phyloP scores from a whole-genome alignment of 129 eudicot genomes.

The Cynara cardunculus region DNA sequence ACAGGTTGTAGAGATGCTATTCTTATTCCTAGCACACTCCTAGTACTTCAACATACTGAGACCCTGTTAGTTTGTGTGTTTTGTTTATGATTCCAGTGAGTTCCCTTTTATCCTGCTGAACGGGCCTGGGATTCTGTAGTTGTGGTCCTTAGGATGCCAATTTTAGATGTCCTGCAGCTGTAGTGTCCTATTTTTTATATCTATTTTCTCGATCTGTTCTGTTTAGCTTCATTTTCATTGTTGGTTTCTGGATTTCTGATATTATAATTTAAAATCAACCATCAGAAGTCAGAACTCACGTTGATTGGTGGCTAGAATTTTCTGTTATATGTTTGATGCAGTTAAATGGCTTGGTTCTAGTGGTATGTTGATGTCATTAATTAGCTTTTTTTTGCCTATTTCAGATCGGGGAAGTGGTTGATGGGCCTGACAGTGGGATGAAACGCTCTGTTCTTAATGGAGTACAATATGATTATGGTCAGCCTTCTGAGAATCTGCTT shows the following conservation, averaged over 20 bases:
- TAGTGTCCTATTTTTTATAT: no score
- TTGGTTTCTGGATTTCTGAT: neutral
- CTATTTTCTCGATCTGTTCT: neutral
- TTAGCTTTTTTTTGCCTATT: constrained; percentile 1
- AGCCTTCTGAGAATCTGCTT: constrained; percentile 28
- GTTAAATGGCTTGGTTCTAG: constrained; percentile 11
- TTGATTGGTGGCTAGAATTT: neutral
- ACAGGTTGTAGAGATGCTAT: no score
- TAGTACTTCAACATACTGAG: no score
- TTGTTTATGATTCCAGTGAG: no score
- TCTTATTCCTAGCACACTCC: no score
- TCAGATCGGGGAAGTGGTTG: constrained; percentile 98
- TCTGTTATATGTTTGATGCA: neutral
- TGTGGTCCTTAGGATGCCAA: no score
- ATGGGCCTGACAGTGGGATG: constrained; percentile 88
- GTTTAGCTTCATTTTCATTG: neutral
- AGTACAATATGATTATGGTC: constrained; percentile 84
- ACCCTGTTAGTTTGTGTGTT: no score
- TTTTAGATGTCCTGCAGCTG: no score
- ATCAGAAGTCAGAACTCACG: neutral
- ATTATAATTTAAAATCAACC: neutral
- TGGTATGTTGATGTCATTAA: constrained; percentile 4
- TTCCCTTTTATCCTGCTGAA: no score
- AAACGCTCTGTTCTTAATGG: constrained; percentile 78
- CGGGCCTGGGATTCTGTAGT: no score